Base-by-base conservation (phyloP, 2,329 filamentous ascomycete genomes). In the Scolecobasidium constrictum region DNA sequence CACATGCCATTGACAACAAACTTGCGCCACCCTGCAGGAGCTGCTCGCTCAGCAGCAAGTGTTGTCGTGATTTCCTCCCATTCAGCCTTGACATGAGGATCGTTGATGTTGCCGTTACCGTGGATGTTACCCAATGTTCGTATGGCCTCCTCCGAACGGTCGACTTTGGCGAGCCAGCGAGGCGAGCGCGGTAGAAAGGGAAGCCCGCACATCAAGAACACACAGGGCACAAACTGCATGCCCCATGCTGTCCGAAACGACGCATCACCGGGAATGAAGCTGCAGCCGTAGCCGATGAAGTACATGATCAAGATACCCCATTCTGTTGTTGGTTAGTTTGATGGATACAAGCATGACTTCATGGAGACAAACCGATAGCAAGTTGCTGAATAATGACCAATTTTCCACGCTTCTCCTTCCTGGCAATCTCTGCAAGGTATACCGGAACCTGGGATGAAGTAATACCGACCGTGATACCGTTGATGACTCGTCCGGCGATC, bases 1-100 rank as follows among this genome's bases (percentile, higher is more conserved):
- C 73, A 77, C 73, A 78, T 78, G 52, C 73, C 72, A 42, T 68
- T 67, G 40, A 62, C 56, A n/a, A 68, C 53, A 43, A 68, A 69
- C 44, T 64, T 66, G 28, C 59, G 55, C 65, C 63, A 68, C 3
- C 60, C 61, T 16, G n/a, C n/a, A n/a, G n/a, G n/a, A n/a, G n/a
- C n/a, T n/a, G n/a, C n/a, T n/a, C 65, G 59, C 48, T 68, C 66
- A 21, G 62, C 62, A 13, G 53, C 57, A 7, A 68, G 57, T 2
- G 17, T 18, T 1, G 55, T 59, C 4, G 60, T 59, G 41, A 69
- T 69, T 46, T 70, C 67, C 46, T 69, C 61, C 56, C 63, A 69
- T 45, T 71, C 68, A 3, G 67, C 67, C 36, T 69, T 53, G 7
- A 71, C 66, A 23, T 67, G 57, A 4, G 66, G 64, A 48, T 69